phyloP scores from a whole-genome alignment of 2,329 filamentous ascomycete genomes.

The Xylariomycetidae sp. region DNA sequence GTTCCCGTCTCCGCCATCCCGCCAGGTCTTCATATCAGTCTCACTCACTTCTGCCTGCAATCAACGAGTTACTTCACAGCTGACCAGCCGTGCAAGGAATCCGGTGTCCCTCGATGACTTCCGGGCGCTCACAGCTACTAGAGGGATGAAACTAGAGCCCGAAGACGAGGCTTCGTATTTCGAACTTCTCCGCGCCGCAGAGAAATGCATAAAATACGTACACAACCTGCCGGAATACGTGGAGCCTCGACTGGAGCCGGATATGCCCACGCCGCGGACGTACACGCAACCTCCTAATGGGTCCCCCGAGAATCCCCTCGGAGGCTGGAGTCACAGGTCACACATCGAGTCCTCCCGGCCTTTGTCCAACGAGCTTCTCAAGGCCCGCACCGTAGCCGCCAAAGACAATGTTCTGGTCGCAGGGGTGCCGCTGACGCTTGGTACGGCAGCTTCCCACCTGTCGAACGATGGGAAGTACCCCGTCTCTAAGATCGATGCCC shows the following conservation, averaged over 20 bases:
- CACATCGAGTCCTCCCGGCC: conserved; percentile 20
- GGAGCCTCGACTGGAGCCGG: background rate
- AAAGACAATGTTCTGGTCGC: conserved; percentile 33
- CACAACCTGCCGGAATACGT: background rate
- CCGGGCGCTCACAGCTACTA: background rate
- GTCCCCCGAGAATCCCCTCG: background rate
- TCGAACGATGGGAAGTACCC: conserved; percentile 22
- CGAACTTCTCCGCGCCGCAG: background rate
- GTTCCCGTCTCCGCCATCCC: no score
- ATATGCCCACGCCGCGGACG: background rate
- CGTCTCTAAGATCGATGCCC: conserved; percentile 29
- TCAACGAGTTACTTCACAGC: no score
- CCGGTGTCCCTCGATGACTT: background rate
- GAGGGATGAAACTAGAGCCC: background rate
- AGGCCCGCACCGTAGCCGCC: conserved; percentile 23
- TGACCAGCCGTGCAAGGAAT: no score
- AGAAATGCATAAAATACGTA: background rate
- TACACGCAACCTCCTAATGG: background rate
- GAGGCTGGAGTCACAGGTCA: conserved; percentile 32
- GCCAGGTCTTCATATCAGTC: no score
- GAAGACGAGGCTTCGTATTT: background rate
- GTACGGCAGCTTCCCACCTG: conserved; percentile 27
- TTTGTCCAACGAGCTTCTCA: conserved; percentile 10
- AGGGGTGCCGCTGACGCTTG: conserved; percentile 30
- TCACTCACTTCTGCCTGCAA: no score